phyloP scores from a whole-genome alignment of 129 eudicot genomes.

The Heracleum sosnowskyi region DNA sequence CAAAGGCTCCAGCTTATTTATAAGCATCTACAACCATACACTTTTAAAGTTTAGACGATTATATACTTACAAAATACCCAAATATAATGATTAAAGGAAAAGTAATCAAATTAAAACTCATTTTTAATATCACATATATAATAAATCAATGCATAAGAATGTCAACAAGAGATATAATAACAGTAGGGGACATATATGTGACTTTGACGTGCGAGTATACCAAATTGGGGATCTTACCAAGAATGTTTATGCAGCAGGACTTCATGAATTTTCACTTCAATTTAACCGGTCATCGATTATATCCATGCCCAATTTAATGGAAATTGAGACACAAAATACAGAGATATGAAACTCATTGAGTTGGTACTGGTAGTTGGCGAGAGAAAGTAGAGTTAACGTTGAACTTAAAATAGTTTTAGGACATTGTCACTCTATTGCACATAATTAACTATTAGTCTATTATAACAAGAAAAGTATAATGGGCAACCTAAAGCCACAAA shows the following conservation, averaged over 20 bases:
- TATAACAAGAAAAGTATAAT: background rate
- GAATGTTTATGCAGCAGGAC: background rate
- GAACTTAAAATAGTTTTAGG: background rate
- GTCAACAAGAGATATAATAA: background rate
- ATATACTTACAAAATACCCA: background rate
- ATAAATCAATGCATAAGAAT: background rate
- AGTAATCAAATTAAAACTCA: background rate
- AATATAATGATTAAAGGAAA: background rate
- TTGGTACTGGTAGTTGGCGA: background rate
- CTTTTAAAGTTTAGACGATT: background rate
- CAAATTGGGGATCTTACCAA: background rate
- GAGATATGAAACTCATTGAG: background rate
- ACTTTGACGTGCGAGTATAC: background rate
- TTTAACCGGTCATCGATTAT: background rate
- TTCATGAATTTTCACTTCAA: background rate
- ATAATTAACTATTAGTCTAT: background rate
- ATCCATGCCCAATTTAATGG: background rate
- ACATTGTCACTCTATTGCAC: background rate
- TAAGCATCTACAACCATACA: conserved; percentile 39
- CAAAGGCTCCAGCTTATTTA: conserved; percentile 46
- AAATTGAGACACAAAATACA: background rate
- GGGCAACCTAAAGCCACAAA: background rate
- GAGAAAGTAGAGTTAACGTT: background rate
- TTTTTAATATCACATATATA: background rate
- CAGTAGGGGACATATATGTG: background rate